Conservation (phyloP, 1,284 basidiomycete species). For the Rhodotorula sp. region DNA sequence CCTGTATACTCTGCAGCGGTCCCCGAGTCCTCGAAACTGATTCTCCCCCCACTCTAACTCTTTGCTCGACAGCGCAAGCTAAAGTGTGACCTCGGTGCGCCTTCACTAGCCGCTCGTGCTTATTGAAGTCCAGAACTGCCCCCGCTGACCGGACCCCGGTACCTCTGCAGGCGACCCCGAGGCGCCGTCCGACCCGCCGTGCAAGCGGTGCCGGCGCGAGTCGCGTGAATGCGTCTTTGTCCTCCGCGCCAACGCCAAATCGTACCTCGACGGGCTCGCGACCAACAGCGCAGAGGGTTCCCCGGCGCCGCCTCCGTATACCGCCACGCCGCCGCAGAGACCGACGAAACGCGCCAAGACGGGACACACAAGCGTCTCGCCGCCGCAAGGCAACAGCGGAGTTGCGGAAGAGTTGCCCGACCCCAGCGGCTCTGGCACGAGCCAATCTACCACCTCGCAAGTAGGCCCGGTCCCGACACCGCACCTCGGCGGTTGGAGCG, state of each 20-base stretch:
- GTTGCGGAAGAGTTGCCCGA: not conserved
- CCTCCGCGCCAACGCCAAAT: slow-evolving; percentile 15
- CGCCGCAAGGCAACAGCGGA: not conserved
- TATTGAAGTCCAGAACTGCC: fast-evolving
- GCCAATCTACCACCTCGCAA: not conserved
- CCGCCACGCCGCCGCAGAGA: not conserved
- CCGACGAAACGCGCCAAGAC: not conserved
- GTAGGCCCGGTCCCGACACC: not conserved
- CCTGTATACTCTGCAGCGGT: not conserved
- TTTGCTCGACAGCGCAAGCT: slow-evolving; percentile 48
- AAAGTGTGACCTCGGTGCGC: slow-evolving; percentile 51
- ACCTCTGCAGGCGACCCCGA: slow-evolving; percentile 47
- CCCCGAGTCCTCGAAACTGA: no score
- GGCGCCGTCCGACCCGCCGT: slow-evolving; percentile 52
- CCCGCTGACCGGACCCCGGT: not conserved
- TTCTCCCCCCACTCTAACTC: not conserved
- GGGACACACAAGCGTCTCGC: not conserved
- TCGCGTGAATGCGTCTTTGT: slow-evolving; percentile 52
- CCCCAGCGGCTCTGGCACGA: not conserved
- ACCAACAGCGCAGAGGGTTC: not conserved
- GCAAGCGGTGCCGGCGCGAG: slow-evolving; percentile 52
- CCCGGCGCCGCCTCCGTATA: not conserved
- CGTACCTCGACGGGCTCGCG: slow-evolving; percentile 1
- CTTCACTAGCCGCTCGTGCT: no score
- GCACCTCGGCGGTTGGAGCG: slow-evolving; percentile 4